Evolutionary conservation across 352 stramenopile genomes (phyloP).

Genomic region (Phytophthora brassicae): DNA sequence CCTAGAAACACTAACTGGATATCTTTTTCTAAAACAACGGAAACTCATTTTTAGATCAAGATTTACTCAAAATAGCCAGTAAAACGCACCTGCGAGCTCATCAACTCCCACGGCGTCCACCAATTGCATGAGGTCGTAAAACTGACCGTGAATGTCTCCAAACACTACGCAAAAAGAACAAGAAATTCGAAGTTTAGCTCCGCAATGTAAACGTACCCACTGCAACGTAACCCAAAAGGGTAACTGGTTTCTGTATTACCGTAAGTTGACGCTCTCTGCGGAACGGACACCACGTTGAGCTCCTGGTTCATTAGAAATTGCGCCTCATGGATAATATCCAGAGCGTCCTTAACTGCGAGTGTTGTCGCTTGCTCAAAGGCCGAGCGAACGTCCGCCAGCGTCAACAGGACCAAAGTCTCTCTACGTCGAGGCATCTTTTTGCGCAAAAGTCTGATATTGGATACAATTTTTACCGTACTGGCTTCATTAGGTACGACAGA

Average conservation of each 20-base stretch:
- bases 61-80: not conserved
- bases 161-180: constrained; percentile 51
- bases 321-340: constrained; percentile 68
- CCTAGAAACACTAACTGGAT: constrained; percentile 71
- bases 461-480: constrained; percentile 12
- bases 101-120: constrained; percentile 48
- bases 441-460: constrained; percentile 3
- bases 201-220: not conserved
- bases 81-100: constrained; percentile 36
- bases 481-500: constrained; percentile 14
- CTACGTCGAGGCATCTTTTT: constrained; percentile 34
- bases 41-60: no score
- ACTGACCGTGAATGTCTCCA: constrained; percentile 82
- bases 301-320: constrained; percentile 63
- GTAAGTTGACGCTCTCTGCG: constrained; percentile 27
- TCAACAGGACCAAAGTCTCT: constrained; percentile 40
- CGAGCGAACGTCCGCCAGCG: constrained; percentile 37
- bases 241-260: constrained; percentile 24
- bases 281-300: constrained; percentile 59
- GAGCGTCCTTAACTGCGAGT: constrained; percentile 57
- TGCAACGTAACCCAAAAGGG: constrained; percentile 15
- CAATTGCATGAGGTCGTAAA: constrained; percentile 72
- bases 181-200: constrained; percentile 8
- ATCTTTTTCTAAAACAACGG: constrained; percentile 35
- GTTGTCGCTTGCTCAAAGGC: constrained; percentile 65